Evolutionary conservation across 2,329 filamentous ascomycete genomes (phyloP).

Genomic region (Penicillium sp.): DNA sequence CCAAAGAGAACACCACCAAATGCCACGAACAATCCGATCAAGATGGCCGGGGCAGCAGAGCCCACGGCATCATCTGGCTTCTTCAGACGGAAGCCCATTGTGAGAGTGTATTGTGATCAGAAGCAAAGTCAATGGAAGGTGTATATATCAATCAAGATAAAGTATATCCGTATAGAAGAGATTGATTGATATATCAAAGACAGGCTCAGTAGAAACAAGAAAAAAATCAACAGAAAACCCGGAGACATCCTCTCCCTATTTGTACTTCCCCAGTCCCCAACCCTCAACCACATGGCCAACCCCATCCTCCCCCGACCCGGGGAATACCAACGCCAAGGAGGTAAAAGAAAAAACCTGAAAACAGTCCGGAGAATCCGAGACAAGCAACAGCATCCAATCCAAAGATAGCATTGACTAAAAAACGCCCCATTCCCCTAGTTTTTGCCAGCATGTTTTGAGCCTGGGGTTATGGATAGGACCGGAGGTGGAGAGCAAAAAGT

Average conservation of each 20-base stretch:
- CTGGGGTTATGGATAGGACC: conserved; percentile 9
- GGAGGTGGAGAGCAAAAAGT: background rate
- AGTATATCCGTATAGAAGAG: background rate
- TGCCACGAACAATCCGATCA: conserved; percentile 57
- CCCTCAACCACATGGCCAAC: conserved; percentile 6
- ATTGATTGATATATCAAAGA: background rate
- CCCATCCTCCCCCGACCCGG: background rate
- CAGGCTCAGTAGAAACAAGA: background rate
- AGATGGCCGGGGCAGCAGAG: conserved; percentile 48
- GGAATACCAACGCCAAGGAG: background rate
- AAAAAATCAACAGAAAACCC: background rate
- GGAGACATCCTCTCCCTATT: conserved; percentile 3
- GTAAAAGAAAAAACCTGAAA: conserved; percentile 6
- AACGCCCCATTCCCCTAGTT: background rate
- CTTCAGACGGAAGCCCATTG: conserved; percentile 45
- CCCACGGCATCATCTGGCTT: conserved; percentile 47
- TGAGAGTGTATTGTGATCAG: conserved; percentile 3
- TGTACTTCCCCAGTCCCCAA: conserved; percentile 5
- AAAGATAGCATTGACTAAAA: background rate
- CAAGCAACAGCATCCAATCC: background rate
- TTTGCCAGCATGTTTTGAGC: conserved; percentile 4
- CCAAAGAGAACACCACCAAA: conserved; percentile 59
- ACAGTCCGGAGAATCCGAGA: background rate
- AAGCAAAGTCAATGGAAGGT: background rate
- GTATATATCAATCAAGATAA: background rate